Evolutionary conservation across 2,329 filamentous ascomycete species (phyloP).

Genomic region (Raffaelea albimanens): DNA sequence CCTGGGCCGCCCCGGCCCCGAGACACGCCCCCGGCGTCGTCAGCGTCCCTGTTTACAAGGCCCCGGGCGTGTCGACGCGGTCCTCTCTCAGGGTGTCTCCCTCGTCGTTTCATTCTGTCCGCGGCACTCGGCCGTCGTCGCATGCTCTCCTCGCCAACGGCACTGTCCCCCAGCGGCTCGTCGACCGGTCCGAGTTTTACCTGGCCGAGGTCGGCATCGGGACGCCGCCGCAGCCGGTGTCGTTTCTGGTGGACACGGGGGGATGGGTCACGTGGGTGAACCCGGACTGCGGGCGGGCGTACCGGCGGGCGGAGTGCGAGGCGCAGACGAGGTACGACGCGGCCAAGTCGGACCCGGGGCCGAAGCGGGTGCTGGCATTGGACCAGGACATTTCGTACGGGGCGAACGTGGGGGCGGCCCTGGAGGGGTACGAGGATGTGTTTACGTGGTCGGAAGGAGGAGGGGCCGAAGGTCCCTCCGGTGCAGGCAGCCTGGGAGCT

Average conservation of each 20-base stretch:
- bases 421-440: slow-evolving; percentile 6
- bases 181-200: slow-evolving; percentile 6
- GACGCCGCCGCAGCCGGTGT: slow-evolving; percentile 5
- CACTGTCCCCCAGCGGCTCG: background rate
- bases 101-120: too few species aligned
- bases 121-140: too few species aligned
- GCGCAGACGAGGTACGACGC: too few species aligned
- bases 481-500: too few species aligned
- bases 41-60: slow-evolving; percentile 1
- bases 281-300: background rate
- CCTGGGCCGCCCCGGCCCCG: too few species aligned
- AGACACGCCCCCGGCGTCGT: slow-evolving; percentile 17
- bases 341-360: background rate
- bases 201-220: slow-evolving; percentile 7
- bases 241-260: slow-evolving; percentile 4
- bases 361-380: slow-evolving; percentile 1
- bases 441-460: slow-evolving; percentile 3
- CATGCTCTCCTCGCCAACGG: too few species aligned
- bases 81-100: background rate
- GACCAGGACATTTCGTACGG: slow-evolving; percentile 5
- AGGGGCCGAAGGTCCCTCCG: too few species aligned
- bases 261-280: slow-evolving; percentile 7
- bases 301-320: too few species aligned
- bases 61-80: background rate
- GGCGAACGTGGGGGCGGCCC: background rate